A percentile compares a stretch with the other conserved stretches of the same genome.
These are phyloP conservation scores for Bruguiera parviflora DNA, from an alignment of 345 rosid species.

Conservation along the genomic window DNA sequence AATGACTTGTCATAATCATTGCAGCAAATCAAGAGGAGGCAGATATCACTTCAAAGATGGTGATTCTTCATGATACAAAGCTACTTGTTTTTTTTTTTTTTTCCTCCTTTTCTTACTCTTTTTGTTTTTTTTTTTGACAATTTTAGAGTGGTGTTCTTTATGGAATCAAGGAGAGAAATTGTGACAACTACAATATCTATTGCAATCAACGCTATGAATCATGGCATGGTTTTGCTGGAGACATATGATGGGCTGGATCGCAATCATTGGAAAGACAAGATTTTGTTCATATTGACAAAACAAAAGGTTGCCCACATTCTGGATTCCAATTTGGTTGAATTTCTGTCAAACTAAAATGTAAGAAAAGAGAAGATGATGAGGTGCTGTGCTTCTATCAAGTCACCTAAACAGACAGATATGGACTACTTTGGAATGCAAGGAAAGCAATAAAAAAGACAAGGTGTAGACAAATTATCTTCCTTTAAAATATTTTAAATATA, in stretches of 20 bases:
- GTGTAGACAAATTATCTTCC: neutral
- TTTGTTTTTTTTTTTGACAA: no score
- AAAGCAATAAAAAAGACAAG: neutral
- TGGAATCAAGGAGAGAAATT: no score
- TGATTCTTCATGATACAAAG: no score
- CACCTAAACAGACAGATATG: neutral
- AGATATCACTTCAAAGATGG: no score
- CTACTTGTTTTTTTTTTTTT: no score
- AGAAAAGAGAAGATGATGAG: conserved; percentile 8
- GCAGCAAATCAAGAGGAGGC: no score
- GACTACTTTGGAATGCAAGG: neutral
- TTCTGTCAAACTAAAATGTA: neutral
- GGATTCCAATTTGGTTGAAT: neutral
- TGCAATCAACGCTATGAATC: neutral
- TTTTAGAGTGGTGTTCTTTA: no score
- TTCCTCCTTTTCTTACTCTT: no score
- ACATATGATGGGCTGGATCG: neutral
- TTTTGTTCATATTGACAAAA: neutral
- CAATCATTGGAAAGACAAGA: neutral
- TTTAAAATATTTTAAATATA: neutral
- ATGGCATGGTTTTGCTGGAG: neutral
- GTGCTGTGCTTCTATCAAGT: neutral
- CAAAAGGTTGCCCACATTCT: neutral
- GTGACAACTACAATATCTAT: no score
- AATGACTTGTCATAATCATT: no score